Conservation (phyloP, 2,329 filamentous ascomycete genomes). For the Curvularia spicifera region DNA sequence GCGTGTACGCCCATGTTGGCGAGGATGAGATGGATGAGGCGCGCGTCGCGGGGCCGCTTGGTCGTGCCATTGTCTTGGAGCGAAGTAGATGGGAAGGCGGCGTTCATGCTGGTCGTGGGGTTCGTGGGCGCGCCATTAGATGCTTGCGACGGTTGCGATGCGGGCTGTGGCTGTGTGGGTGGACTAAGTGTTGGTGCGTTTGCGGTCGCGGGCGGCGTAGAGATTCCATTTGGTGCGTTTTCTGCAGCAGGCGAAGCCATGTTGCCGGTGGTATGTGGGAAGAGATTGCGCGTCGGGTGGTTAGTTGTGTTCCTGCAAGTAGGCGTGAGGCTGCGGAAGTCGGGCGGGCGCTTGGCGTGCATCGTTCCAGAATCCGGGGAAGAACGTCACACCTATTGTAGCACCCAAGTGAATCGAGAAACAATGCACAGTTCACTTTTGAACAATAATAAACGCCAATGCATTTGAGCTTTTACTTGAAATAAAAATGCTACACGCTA, state of each 20-base stretch:
- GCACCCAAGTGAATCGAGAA: background rate
- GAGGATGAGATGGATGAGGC: constrained; percentile 80
- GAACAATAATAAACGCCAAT: background rate
- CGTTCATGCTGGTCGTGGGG: constrained; percentile 20
- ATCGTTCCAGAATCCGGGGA: constrained; percentile 13
- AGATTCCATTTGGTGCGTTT: constrained; percentile 47
- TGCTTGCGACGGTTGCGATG: constrained; percentile 15
- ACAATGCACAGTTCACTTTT: background rate
- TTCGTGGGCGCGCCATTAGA: constrained; percentile 26
- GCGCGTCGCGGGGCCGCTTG: constrained; percentile 74
- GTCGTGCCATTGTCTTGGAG: constrained; percentile 41
- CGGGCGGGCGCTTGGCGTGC: constrained; percentile 19
- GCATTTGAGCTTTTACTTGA: background rate
- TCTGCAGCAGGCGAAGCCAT: constrained; percentile 50
- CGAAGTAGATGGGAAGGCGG: constrained; percentile 43
- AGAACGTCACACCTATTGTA: constrained; percentile 1
- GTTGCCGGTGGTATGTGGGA: constrained; percentile 10
- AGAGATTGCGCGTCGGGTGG: constrained; percentile 7
- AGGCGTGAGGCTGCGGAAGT: constrained; percentile 8
- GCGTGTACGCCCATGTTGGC: constrained; percentile 78
- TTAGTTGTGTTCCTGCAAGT: constrained; percentile 1
- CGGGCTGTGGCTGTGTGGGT: constrained; percentile 35
- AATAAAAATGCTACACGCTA: background rate
- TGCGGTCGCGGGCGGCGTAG: constrained; percentile 47
- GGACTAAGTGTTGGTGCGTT: constrained; percentile 42